Percentiles rank a stretch among this genome's conserved stretches.
Evolutionary conservation across 2,329 filamentous ascomycete genomes (phyloP).

Genomic region (Apiospora koreana): DNA sequence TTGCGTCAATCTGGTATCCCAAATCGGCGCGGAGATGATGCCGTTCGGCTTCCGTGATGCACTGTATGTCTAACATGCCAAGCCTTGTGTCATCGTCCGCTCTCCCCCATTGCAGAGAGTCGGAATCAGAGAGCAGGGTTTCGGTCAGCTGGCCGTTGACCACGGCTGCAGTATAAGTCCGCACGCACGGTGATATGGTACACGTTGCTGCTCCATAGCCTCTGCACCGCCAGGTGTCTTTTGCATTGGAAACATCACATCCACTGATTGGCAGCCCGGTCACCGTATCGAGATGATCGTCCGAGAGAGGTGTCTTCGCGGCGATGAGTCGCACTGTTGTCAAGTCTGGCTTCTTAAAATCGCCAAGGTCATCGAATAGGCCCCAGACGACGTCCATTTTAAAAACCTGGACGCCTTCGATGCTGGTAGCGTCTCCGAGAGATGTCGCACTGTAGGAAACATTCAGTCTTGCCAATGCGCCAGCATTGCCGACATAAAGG

Average conservation of each 20-base stretch:
- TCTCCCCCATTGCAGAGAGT: neutral
- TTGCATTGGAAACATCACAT: neutral
- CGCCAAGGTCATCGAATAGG: too few species aligned
- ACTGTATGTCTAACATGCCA: conserved; percentile 7
- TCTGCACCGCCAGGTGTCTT: conserved; percentile 4
- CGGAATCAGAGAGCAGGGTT: neutral
- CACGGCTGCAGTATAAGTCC: conserved; percentile 10
- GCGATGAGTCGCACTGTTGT: neutral
- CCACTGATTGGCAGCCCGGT: neutral
- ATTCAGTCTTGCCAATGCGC: too few species aligned
- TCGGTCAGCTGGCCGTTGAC: neutral
- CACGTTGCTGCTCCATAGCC: conserved; percentile 10
- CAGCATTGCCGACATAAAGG: too few species aligned
- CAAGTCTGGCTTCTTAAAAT: too few species aligned
- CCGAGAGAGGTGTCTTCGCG: neutral
- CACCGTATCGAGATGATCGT: neutral
- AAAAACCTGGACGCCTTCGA: too few species aligned
- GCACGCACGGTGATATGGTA: neutral
- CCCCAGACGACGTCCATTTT: too few species aligned
- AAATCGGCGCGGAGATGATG: neutral
- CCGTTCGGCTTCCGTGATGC: neutral
- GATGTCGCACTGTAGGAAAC: too few species aligned
- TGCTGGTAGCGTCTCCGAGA: too few species aligned
- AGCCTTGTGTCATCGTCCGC: too few species aligned
- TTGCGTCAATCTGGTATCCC: neutral